Evolutionary conservation across 2,329 filamentous ascomycete genomes (phyloP), one percentile per base, ranked within the genome.

Genomic region (Aureobasidium lini): DNA sequence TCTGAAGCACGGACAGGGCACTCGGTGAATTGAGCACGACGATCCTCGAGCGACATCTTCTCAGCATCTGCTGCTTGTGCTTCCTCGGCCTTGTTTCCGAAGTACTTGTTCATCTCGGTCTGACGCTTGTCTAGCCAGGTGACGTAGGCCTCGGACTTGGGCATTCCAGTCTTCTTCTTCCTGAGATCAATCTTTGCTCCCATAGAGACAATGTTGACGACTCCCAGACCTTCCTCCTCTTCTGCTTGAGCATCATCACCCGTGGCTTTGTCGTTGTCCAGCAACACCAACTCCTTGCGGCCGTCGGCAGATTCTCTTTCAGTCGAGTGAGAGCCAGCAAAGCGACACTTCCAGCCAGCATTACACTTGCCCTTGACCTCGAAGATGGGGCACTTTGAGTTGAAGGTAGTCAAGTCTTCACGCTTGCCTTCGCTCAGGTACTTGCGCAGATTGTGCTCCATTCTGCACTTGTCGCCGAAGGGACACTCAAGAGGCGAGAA

Each of bases 311-410:
- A 84, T 64, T 88, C 84, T 28, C 89, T 75, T 74, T 97, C 93
- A 63, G 85, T 81, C 67, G 90, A 94, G 74, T 99, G 94, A 63
- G 90, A 95, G 63, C 82, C 82, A 36, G 90, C 88, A 69, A 96
- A 95, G 23, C 93, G 87, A 71, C 94, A 99, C 71, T 93, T 95
- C 92, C 93, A 99, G 6, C 94, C 94, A 13, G 87, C 84, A 50
- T 83, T 81, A 67, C 94, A 99, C 62, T 80, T 84, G 11, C 92
- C 92, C 64, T 87, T 83, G 15, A 79, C 78, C 64, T 89, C 86
- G 72, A 85, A 96, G 8, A 95, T 82, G 0, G 92, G 93, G 69
- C 94, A 99, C 62, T 87, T 79, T 6, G 89, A 88, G 43, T 79
- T 81, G 67, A 95, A 87, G 0, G 88, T 90, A 5, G 81, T 81